phyloP scores from a whole-genome alignment of 441 rosid genomes.

The Isatis lusitanica region DNA sequence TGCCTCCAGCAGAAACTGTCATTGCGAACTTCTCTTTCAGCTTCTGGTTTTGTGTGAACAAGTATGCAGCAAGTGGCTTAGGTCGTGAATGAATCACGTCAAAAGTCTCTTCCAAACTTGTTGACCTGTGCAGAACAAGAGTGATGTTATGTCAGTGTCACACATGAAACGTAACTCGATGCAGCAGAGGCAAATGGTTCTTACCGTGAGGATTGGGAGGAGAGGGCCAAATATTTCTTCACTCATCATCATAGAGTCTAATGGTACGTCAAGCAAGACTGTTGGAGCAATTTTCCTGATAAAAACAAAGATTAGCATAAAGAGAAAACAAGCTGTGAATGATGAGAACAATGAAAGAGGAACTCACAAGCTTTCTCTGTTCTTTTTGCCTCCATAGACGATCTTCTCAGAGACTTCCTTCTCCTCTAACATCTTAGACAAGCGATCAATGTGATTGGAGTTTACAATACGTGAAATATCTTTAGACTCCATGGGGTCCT shows the following conservation, averaged over 20 bases:
- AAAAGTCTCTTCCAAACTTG: constrained; percentile 57
- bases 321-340: not conserved
- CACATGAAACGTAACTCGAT: too few relatives aligned
- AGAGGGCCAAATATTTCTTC: constrained; percentile 80
- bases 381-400: constrained; percentile 78
- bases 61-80: constrained; percentile 91
- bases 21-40: constrained; percentile 60
- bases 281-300: constrained; percentile 68
- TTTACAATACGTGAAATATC: constrained; percentile 87
- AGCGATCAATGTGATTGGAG: constrained; percentile 76
- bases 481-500: constrained; percentile 74
- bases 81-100: constrained; percentile 58
- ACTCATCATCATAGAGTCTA: constrained; percentile 59
- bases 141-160: too few relatives aligned
- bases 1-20: constrained; percentile 78
- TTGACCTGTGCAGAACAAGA: too few relatives aligned
- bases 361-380: constrained; percentile 74
- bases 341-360: not conserved
- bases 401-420: constrained; percentile 77
- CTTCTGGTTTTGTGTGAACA: constrained; percentile 67
- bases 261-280: constrained; percentile 56
- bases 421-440: constrained; percentile 79
- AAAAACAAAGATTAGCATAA: not conserved
- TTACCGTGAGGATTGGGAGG: constrained; percentile 60
- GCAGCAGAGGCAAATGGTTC: not conserved